Evolutionary conservation across 352 stramenopile species (phyloP).

Genomic region (Phytophthora sp.): DNA sequence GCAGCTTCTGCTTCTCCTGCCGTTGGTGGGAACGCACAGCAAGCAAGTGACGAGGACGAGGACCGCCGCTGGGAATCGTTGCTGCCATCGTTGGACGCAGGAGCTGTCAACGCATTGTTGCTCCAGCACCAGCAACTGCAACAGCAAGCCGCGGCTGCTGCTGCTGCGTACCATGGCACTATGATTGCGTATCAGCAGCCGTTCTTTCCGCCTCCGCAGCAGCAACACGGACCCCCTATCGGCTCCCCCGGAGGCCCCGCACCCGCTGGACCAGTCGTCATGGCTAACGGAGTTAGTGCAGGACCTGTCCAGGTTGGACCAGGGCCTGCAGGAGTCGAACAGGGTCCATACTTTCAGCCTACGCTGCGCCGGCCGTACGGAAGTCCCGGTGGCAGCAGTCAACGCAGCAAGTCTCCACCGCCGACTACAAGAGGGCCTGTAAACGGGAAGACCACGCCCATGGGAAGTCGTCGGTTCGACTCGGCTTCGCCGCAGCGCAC

Average conservation of each 20-base stretch:
- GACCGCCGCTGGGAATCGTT: constrained; percentile 44
- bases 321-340: constrained; percentile 1
- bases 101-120: constrained; percentile 32
- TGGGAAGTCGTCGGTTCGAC: constrained; percentile 13
- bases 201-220: constrained; percentile 33
- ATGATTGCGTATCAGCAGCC: constrained; percentile 43
- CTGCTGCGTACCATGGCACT: constrained; percentile 31
- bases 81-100: constrained; percentile 33
- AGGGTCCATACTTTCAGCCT: constrained; percentile 16
- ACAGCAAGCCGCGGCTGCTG: constrained; percentile 31
- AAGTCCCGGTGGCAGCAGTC: constrained; percentile 22
- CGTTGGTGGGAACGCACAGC: constrained; percentile 1
- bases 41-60: constrained; percentile 36
- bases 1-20: constrained; percentile 15
- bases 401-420: constrained; percentile 34
- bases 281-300: constrained; percentile 20
- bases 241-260: background rate
- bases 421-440: constrained; percentile 3
- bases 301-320: background rate
- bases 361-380: constrained; percentile 21
- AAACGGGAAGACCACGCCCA: constrained; percentile 18
- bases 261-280: constrained; percentile 1
- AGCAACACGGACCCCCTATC: constrained; percentile 16
- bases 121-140: constrained; percentile 45
- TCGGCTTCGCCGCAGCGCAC: constrained; percentile 24